Base-by-base conservation (phyloP, 768 basidiomycete species). In the Cystobasidium onofrii region DNA sequence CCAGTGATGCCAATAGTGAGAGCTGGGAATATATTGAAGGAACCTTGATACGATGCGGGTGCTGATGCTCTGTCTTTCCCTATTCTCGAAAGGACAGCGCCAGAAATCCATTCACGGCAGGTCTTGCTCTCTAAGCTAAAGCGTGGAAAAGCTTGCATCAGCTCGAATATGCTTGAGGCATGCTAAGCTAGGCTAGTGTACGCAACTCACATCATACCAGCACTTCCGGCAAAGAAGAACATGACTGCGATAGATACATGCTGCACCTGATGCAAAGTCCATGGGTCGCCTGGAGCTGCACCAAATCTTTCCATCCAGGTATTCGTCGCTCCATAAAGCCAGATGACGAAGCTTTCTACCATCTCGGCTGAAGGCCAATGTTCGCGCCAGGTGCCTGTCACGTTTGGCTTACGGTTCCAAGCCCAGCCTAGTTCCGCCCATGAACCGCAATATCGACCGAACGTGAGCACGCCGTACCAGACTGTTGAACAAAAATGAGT, bases 291-390 rank as follows among this genome's bases (percentile, higher is more conserved):
- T 0, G 89, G 82, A 18, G 85, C 82, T 0, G 88, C 90, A 1
- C 93, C 94, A 76, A 95, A 90, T 50, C 95, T 86, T 82, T 98
- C 95, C 90, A 97, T 92, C 91, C 92, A 98, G 18, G 90, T 92
- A 80, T 98, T 95, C 52, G 91, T 89, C 39, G 86, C 84, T 9
- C 94, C 94, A 79, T 97, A 98, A 0, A 87, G 39, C 82, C 94
- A 94, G 78, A 97, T 93, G 64, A 81, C 78, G 31, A 75, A 55
- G 64, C 79, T 79, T 73, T 83, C 83, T 52, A 82, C 78, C 74
- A 80, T 78, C 70, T 83, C 82, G n/a, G 82, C 82, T 6, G 80
- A 78, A 1, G 78, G 65, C 18, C 74, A 78, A 1, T 66, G 33
- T 29, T 39, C 69, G 4, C 83, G 82, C 62, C 73, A 76, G n/a